A percentile compares a stretch with the other conserved stretches of the same genome.
phyloP scores from a whole-genome alignment of 2,329 filamentous ascomycete genomes.

The Elsinoe perseae region DNA sequence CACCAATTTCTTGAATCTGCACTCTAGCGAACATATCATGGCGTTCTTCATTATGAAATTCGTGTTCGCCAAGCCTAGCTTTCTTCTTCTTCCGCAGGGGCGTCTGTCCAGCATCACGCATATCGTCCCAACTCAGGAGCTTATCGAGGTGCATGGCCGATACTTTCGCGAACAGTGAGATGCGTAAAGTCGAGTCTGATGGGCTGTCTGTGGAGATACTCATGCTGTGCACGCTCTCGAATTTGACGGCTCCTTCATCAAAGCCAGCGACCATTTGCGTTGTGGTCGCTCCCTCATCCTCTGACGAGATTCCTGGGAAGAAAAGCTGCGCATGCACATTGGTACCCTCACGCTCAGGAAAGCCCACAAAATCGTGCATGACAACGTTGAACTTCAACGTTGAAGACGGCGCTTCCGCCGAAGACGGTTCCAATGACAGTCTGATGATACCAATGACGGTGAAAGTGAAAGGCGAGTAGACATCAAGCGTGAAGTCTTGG shows the following conservation, averaged over 20 bases:
- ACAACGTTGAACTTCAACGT: slow-evolving; percentile 98
- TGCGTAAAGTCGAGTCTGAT: slow-evolving; percentile 65
- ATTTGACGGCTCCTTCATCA: slow-evolving; percentile 83
- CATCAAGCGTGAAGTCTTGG: slow-evolving; percentile 86
- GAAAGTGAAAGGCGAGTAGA: slow-evolving; percentile 84
- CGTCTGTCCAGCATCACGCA: slow-evolving; percentile 64
- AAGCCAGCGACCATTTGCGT: slow-evolving; percentile 93
- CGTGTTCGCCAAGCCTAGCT: slow-evolving; percentile 75
- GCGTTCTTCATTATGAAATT: slow-evolving; percentile 88
- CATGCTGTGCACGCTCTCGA: slow-evolving; percentile 98
- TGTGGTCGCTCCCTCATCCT: slow-evolving; percentile 78
- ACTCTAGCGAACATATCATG: slow-evolving; percentile 85
- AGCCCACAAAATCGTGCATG: slow-evolving; percentile 92
- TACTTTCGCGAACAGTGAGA: slow-evolving; percentile 86
- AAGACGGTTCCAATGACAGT: slow-evolving; percentile 85
- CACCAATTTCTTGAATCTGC: slow-evolving; percentile 84
- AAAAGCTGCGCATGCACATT: slow-evolving; percentile 97
- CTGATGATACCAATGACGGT: slow-evolving; percentile 86
- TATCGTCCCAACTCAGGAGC: slow-evolving; percentile 96
- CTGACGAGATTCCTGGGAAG: slow-evolving; percentile 79
- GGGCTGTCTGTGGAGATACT: slow-evolving; percentile 76
- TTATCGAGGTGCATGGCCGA: slow-evolving; percentile 94
- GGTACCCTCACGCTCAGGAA: slow-evolving; percentile 89
- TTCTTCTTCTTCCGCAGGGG: slow-evolving; percentile 52
- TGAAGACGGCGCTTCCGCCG: slow-evolving; percentile 81